Base-by-base conservation (phyloP, 192 early-diverging fungal species). In the Borealophlyctis nickersoniae region DNA sequence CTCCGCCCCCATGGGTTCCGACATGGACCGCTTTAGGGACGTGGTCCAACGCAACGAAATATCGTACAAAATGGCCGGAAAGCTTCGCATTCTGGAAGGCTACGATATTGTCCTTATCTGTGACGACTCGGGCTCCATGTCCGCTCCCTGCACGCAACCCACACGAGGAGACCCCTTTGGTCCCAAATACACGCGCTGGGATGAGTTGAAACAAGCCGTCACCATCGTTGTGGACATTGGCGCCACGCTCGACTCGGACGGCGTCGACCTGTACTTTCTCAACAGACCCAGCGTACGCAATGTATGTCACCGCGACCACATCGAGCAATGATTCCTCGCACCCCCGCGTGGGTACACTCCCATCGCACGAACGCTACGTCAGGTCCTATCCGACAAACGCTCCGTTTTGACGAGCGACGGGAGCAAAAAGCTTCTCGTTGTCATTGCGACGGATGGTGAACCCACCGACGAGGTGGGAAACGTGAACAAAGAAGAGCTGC, bases 41-140 rank as follows among this genome's bases (percentile, higher is more conserved):
- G n/a, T n/a, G n/a, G n/a, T n/a, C n/a, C n/a, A n/a, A n/a, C n/a
- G n/a, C n/a, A n/a, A 45, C 39, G 39, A 45, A 45, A 45, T 45
- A 13, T 45, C 39, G 9, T 19, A 45, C 39, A 7, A 13, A 19
- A 59, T 59, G 58, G 58, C 58, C 14, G 24, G 29, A 2, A 59
- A 59, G 32, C 58, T 59, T 13, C 24, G 33, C 14, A 14, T n/a
- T 36, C 58, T 59, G n/a, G 49, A 67, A 50, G 56, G 56, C 9
- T 67, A 50, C 65, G 58, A 67, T 19, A 67, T 67, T 50, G 65
- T 52, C 13, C 24, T 67, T 0, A 67, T 67, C 31, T 49, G 50
- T 22, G 65, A 67, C 30, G 65, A 67, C 29, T 67, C 65, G 4
- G 65, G 65, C 36, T 67, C 65, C 30, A 67, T 67, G 65, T 26